Base-by-base conservation (phyloP, 371 early-diverging fungal species). In the Coemansia linderi region DNA sequence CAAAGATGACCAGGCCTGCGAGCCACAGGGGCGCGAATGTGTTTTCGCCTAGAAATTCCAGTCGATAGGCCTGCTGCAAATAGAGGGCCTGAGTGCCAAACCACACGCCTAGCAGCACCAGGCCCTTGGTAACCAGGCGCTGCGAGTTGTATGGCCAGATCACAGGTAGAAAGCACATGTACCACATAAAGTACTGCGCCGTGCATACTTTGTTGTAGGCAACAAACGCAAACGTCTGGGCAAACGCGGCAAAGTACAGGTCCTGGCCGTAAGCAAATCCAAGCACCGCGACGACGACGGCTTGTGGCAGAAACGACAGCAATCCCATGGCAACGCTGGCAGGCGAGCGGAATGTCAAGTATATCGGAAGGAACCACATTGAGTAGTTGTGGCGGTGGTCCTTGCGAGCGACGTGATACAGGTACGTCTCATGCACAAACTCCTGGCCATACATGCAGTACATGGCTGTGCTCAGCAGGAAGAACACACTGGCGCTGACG, bases 171-270 rank as follows among this genome's bases (percentile, higher is more conserved):
- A 96, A 86, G 78, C 93, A 93, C 7, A 96, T 85, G 77, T 96
- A 97, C 98, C 98, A 98, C 95, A 97, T 95, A 71, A 98, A 98
- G 69, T 98, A 97, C 93, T 98, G 97, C n/a, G 96, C 92, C 0
- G 99, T 98, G 73, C 91, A 92, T 41, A 99, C 99, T 83, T 97
- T 98, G 86, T 99, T 97, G 72, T 90, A 91, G 19, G 91, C 87
- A 5, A 99, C 98, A 85, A 99, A 99, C 1, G 90, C 85, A 84
- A 95, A 95, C 0, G 98, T 99, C 69, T 97, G 97, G 31, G 91
- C 78, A 79, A 97, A 97, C 44, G 87, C 87, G 3, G 95, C 93
- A 73, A 96, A 91, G 59, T 88, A 88, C 13, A 96, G 79, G 71
- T 97, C 96, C 48, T 87, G 86, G 31, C 88, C 91, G 82, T 88